Conservation (phyloP, 768 basidiomycete genomes). For the Hydnomerulius pinastri region DNA sequence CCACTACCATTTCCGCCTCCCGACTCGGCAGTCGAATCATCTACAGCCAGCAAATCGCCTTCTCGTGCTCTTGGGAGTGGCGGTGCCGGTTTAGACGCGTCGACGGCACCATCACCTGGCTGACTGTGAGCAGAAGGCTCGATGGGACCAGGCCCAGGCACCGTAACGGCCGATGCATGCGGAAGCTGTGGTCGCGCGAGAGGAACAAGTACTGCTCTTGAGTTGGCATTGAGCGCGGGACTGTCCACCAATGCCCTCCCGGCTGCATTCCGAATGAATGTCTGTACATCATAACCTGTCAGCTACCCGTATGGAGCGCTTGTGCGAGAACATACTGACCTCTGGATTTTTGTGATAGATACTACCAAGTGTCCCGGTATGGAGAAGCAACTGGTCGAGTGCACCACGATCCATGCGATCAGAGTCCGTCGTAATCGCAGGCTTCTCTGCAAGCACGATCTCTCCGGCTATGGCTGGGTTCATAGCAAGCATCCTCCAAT, state of each 20-base stretch:
- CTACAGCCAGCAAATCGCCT: constrained; percentile 20
- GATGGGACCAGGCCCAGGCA: constrained; percentile 57
- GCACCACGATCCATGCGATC: constrained; percentile 97
- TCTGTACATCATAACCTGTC: constrained; percentile 44
- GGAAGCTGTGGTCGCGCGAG: constrained; percentile 55
- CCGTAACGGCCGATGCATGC: constrained; percentile 40
- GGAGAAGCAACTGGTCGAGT: constrained; percentile 90
- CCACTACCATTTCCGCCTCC: constrained; percentile 5
- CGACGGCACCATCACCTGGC: constrained; percentile 24
- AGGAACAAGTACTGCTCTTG: constrained; percentile 69
- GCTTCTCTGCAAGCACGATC: constrained; percentile 91
- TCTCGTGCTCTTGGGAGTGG: constrained; percentile 30
- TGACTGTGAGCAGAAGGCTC: constrained; percentile 30
- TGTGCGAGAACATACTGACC: constrained; percentile 41
- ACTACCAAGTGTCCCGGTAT: constrained; percentile 91
- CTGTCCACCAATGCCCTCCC: constrained; percentile 85
- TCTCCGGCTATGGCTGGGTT: constrained; percentile 87
- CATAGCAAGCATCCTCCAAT: constrained; percentile 95
- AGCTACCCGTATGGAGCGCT: constrained; percentile 7
- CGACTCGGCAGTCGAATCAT: constrained; percentile 1
- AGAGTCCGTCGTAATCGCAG: constrained; percentile 96
- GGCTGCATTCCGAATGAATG: constrained; percentile 89
- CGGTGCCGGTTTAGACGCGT: constrained; percentile 34
- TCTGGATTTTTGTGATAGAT: constrained; percentile 99
- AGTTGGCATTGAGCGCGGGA: constrained; percentile 84